Base-by-base conservation (phyloP, 768 basidiomycete genomes). In the Rhodocollybia butyracea region DNA sequence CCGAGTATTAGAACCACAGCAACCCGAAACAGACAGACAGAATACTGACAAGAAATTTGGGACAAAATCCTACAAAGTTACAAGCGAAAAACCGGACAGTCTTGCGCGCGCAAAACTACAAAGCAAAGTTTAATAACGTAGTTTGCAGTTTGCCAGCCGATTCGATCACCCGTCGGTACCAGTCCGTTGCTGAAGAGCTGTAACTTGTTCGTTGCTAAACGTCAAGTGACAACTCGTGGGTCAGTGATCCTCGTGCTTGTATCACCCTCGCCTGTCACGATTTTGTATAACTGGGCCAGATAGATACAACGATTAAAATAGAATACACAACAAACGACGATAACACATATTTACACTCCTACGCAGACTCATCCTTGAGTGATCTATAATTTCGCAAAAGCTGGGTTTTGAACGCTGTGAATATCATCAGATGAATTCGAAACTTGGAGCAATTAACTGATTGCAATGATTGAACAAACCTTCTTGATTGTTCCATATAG, bases 371-470 rank as follows among this genome's bases (percentile, higher is more conserved):
- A 38, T 71, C 70, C 60, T 71, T 75, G 58, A 77, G 63, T 10
- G 83, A 80, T 39, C 84, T 85, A 69, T 90, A 91, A 66, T 86
- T 76, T 65, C 82, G 86, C 79, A 86, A 77, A 36, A 91, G 71
- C 62, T 90, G 86, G 1, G 63, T 67, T 64, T 87, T 91, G 73
- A 85, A 91, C n/a, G 75, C 89, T 91, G 62, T 5, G 36, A 43
- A 41, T 5, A 45, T 56, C 43, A 60, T 19, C 10, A 13, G 5
- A 40, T 48, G 45, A 8, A 40, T 19, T 31, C 27, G 27, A 27
- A 27, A 41, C 38, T 21, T 17, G n/a, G 12, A 40, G 24, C 43
- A 45, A 17, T 13, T 15, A 45, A 24, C 8, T 11, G 11, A 42
- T 13, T 27, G 19, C 21, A 7, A 29, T 29, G 42, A 8, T 3